Base-by-base conservation (phyloP, 1,139 yeast genomes). In the Meyerozyma smithsonii region DNA sequence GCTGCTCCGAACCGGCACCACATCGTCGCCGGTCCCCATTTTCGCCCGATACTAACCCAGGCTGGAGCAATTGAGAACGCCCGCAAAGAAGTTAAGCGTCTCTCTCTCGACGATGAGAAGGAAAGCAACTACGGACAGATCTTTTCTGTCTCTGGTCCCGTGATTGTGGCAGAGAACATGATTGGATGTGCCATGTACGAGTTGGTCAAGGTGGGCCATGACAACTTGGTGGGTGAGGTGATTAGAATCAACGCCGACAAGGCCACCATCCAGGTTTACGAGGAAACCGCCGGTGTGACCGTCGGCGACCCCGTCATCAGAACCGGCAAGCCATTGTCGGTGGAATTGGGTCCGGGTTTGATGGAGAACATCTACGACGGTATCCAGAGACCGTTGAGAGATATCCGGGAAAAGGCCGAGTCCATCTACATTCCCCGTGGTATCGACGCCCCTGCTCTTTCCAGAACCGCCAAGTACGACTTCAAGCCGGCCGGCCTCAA, bases 161-260 rank as follows among this genome's bases (percentile, higher is more conserved):
- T 92, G 56, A 85, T 92, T 40, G 83, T 94, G 39, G 98, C 98
- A 37, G 98, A 92, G 68, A 85, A 92, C 70, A 88, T 92, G 97
- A 84, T 88, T 69, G 98, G 98, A 49, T 87, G 97, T 78, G 96
- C 97, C 56, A 92, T 92, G 99, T 89, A 92, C 76, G 99, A 92
- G 65, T 77, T 92, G 66, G 92, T 92, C 56, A 89, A 84, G 65
- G 98, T 92, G 47, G 98, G 99, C 52, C 97, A 92, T 64, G 96
- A 88, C 56, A 88, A 78, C 64, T 77, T 92, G 62, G 97, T 92
- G 38, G 99, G 98, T 61, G 99, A 92, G 69, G 97, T 92, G 53
- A 92, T 92, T 64, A 84, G 98, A 74, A 90, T 92, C 51, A 92
- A 82, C 58, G 95, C 83, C 47, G 98, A 92, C 64, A 90, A 89